A percentile compares a stretch with the other conserved stretches of the same genome.
phyloP scores from a whole-genome alignment of 805 yeast species.

The Suhomyces xylopsoci region DNA sequence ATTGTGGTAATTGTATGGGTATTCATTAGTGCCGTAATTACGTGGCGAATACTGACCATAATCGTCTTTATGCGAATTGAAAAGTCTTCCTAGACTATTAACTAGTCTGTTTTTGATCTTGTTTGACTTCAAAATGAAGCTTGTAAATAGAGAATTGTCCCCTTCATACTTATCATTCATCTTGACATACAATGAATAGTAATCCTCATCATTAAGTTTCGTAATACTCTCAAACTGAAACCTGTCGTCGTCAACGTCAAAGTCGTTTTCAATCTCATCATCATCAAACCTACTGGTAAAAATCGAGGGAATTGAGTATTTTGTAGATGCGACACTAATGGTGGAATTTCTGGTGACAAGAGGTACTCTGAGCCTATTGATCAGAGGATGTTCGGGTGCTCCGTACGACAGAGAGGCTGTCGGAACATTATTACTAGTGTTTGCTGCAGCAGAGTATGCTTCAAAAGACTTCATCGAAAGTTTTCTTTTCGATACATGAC shows the following conservation, averaged over 20 bases:
- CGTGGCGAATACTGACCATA: background rate
- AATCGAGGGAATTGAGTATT: slow-evolving; percentile 7
- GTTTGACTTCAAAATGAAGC: slow-evolving; percentile 19
- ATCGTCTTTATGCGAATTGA: background rate
- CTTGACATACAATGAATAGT: slow-evolving; percentile 21
- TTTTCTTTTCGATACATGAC: slow-evolving; percentile 24
- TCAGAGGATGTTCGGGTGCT: background rate
- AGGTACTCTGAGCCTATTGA: background rate
- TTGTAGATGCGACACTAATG: slow-evolving; percentile 5
- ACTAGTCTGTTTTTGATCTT: slow-evolving; percentile 19
- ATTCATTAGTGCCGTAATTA: background rate
- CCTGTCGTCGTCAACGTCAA: slow-evolving; percentile 9
- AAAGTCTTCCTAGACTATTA: background rate
- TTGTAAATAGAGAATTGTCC: slow-evolving; percentile 15
- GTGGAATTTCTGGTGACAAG: slow-evolving; percentile 4
- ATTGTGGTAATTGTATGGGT: background rate
- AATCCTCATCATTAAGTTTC: slow-evolving; percentile 8
- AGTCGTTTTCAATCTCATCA: slow-evolving; percentile 11
- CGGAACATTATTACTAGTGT: background rate
- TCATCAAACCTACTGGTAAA: slow-evolving; percentile 7
- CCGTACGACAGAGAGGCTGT: background rate
- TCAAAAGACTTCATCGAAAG: slow-evolving; percentile 20
- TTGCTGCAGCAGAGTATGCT: background rate
- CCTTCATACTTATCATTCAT: slow-evolving; percentile 16
- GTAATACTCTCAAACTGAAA: background rate